Percentiles rank a stretch among this genome's conserved stretches.
phyloP scores from a whole-genome alignment of 768 basidiomycete species.

The Termitomyces sp. region DNA sequence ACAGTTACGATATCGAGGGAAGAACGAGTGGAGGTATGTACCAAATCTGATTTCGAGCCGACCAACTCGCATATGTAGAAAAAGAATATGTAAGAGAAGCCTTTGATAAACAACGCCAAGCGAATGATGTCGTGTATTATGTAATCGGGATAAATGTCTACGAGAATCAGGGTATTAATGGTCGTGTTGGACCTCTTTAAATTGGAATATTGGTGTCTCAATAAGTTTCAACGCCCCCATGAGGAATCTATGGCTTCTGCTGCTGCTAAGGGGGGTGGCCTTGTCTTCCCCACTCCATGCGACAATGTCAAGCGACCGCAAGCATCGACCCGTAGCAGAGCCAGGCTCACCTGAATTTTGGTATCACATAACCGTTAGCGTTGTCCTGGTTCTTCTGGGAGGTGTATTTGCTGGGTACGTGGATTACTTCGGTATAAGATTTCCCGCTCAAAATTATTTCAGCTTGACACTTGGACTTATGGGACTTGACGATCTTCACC shows the following conservation, averaged over 20 bases:
- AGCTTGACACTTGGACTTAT: constrained; percentile 90
- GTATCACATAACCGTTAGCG: constrained; percentile 67
- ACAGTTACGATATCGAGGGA: neutral
- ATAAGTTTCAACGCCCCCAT: constrained; percentile 1
- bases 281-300: constrained; percentile 11
- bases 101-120: constrained; percentile 10
- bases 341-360: constrained; percentile 66
- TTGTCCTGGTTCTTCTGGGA: constrained; percentile 71
- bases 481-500: constrained; percentile 90
- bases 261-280: constrained; percentile 3
- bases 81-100: constrained; percentile 5
- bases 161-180: too few relatives aligned
- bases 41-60: too few relatives aligned
- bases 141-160: constrained; percentile 4
- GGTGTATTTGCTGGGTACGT: constrained; percentile 91
- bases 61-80: constrained; percentile 3
- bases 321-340: constrained; percentile 18
- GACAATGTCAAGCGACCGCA: neutral
- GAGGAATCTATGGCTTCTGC: constrained; percentile 9
- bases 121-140: constrained; percentile 11
- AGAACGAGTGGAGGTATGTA: neutral
- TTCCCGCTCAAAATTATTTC: neutral
- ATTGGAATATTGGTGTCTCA: neutral
- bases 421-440: neutral
- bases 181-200: too few relatives aligned